Evolutionary conservation across 2,329 filamentous ascomycete species (phyloP).

Genomic region (Pezizomycotina sp.): DNA sequence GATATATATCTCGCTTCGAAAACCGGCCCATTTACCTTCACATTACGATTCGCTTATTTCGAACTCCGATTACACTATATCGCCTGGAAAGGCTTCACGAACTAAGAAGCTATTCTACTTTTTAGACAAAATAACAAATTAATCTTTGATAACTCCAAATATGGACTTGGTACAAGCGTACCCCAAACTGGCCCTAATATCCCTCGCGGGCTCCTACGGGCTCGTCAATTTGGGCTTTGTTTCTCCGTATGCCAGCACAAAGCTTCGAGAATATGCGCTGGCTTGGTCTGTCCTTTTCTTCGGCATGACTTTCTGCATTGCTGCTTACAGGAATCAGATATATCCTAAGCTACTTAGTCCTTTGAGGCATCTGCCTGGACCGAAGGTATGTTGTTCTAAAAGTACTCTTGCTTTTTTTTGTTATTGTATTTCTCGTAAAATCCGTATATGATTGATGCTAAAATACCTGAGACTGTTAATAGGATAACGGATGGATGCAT

Average conservation of each 20-base stretch:
- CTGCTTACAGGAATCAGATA: constrained; percentile 6
- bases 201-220: constrained; percentile 12
- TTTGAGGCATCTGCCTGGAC: constrained; percentile 7
- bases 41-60: too few relatives aligned
- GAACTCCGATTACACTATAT: too few relatives aligned
- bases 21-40: too few relatives aligned
- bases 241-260: constrained; percentile 6
- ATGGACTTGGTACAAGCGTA: too few relatives aligned
- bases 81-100: too few relatives aligned
- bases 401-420: neutral
- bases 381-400: constrained; percentile 8
- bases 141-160: too few relatives aligned
- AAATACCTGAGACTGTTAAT: neutral
- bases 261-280: constrained; percentile 8
- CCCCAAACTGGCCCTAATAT: constrained; percentile 7
- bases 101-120: too few relatives aligned
- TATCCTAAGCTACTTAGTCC: constrained; percentile 14
- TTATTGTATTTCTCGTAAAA: neutral
- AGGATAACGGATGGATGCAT: neutral
- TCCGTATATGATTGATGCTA: neutral
- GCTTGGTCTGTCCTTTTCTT: constrained; percentile 4
- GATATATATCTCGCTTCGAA: too few relatives aligned
- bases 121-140: too few relatives aligned
- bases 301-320: constrained; percentile 3
- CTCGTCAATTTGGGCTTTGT: constrained; percentile 8